phyloP scores from a whole-genome alignment of 2,329 filamentous ascomycete species.

The Hymenoscyphus repandus region DNA sequence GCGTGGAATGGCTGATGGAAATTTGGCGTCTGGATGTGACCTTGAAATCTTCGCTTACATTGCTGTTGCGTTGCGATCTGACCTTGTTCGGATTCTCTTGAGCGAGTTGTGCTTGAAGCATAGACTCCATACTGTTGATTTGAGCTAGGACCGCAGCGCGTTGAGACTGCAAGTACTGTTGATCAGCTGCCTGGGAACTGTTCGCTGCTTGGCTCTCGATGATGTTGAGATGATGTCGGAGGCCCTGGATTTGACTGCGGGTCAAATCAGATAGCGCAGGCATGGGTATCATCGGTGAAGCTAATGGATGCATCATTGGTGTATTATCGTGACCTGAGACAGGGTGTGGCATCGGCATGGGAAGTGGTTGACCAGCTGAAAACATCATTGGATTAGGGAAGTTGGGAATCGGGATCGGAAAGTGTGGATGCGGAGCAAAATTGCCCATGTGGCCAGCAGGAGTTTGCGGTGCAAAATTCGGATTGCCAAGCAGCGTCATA shows the following conservation, averaged over 20 bases:
- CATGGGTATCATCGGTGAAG: slow-evolving; percentile 11
- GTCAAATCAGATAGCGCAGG: slow-evolving; percentile 13
- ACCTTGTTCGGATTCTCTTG: slow-evolving; percentile 10
- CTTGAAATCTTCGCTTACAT: background rate
- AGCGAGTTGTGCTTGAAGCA: slow-evolving; percentile 18
- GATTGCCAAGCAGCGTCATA: slow-evolving; percentile 26
- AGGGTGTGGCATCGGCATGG: slow-evolving; percentile 16
- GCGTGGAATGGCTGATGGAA: too few species aligned
- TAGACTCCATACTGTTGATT: slow-evolving; percentile 21
- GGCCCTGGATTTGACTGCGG: slow-evolving; percentile 28
- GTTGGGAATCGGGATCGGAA: slow-evolving; percentile 12
- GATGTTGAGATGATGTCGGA: slow-evolving; percentile 49
- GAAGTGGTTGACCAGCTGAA: slow-evolving; percentile 17
- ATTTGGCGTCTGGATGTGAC: background rate
- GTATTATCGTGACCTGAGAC: slow-evolving; percentile 6
- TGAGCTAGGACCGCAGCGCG: slow-evolving; percentile 37
- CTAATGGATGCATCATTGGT: slow-evolving; percentile 7
- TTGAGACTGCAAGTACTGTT: slow-evolving; percentile 43
- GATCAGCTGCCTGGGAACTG: slow-evolving; percentile 46
- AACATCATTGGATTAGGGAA: slow-evolving; percentile 15
- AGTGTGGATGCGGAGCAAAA: slow-evolving; percentile 14
- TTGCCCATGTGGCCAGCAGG: slow-evolving; percentile 6
- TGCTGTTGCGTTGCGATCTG: background rate
- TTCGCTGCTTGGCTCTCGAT: slow-evolving; percentile 54
- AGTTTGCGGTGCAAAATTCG: slow-evolving; percentile 15